Base-by-base conservation (phyloP, 2,329 filamentous ascomycete genomes). In the Colletotrichum paranaense region DNA sequence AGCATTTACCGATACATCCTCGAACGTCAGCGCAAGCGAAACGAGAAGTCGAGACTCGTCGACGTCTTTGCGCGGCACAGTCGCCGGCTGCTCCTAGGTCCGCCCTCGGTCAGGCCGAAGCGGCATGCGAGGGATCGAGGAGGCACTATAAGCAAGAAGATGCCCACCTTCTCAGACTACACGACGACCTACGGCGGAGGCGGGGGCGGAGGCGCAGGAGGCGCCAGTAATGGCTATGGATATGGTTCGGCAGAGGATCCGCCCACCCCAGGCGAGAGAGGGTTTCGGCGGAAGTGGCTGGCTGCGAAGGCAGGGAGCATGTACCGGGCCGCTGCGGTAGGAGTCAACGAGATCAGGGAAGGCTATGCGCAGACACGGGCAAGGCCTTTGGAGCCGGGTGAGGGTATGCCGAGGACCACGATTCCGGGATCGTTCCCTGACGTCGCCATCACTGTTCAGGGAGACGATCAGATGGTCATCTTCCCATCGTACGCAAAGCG, bases 401-500 rank as follows among this genome's bases (percentile, higher is more conserved):
- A 81, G 9, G 70, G 77, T n/a, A 76, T 79, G 57, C 83, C 82
- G 12, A 60, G 65, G 74, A 81, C 85, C 24, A 84, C 87, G 57
- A 93, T 94, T 35, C 92, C 94, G 0, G 93, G 93, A 0, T 91
- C 92, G 1, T 98, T 97, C 79, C 94, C 95, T 0, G 93, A 98
- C 77, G 93, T 94, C 22, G 90, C 93, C n/a, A 93, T 98, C 73
- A 90, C 93, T 19, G 89, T 91, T 12, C 92, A 91, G 74, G 95
- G 94, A 14, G 90, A 95, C 73, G 95, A 98, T 81, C 94, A 98
- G 84, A 94, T 99, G 92, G 91, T 99, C 11, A 81, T 99, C 28
- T 99, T 99, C 77, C 97, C 97, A 0, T 98, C 95, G 66, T 99
- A 99, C 81, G 95, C 94, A 9, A 92, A 95, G 79, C 88, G 88